Base-by-base conservation (phyloP, 345 rosid genomes). In the Psidium friedrichsthalianum region DNA sequence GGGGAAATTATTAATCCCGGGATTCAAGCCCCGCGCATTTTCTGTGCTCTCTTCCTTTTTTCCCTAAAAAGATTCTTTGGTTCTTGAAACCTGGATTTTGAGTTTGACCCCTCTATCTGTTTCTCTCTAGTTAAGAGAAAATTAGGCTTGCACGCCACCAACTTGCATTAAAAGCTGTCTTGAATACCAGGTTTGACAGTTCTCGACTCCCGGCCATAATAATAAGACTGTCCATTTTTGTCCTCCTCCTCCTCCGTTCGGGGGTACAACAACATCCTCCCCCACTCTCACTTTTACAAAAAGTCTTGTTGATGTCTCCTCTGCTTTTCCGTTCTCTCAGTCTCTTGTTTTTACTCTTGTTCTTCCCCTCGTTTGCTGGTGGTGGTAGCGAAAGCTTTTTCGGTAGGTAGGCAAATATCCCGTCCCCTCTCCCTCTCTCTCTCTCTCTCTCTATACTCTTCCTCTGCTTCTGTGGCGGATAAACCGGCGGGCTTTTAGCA, bases 401-500 rank as follows among this genome's bases (percentile, higher is more conserved):
- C 82, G 89, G 86, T 53, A 83, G 82, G 59, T 90, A 40, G 56
- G 25, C 80, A 8, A 69, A 36, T 18, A 32, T 11, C 78, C 78
- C 44, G 11, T 32, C 78, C 88, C 40, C 40, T 82, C 85, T 15
- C 84, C n/a, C 74, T 10, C 61, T 83, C 85, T 27, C 42, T 47
- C 58, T 2, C 83, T 52, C 55, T 61, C n/a, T n/a, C n/a, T n/a
- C n/a, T n/a, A n/a, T 61, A 47, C 74, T 7, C 86, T 84, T 64
- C 24, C 88, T 90, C 88, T 51, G 82, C 64, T 81, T 91, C 88
- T 91, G 89, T 87, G 95, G 95, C 89, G 89, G 92, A 93, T 52
- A 91, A 90, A 91, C 89, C 91, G 92, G 93, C 87, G 91, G 86
- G 84, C 78, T 86, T 85, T 85, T 83, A 83, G 84, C 88, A 83